Percentiles rank a stretch among this genome's conserved stretches.
Conservation (phyloP, 345 rosid genomes). For the Populus alba region DNA sequence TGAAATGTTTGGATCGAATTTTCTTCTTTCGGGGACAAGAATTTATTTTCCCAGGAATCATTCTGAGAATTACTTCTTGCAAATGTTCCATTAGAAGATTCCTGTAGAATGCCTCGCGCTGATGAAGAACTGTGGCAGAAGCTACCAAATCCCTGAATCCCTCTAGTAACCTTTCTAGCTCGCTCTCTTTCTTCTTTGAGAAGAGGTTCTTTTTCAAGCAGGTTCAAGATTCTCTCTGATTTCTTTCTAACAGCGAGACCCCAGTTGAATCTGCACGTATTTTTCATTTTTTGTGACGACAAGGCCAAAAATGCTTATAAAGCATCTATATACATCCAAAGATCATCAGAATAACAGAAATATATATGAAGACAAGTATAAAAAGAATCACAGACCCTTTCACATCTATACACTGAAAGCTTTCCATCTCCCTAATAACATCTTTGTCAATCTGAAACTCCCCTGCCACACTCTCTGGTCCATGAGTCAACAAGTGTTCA, state of each 20-base stretch:
- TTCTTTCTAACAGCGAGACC: conserved; percentile 76
- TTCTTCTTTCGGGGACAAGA: neutral
- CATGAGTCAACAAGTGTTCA: conserved; percentile 84
- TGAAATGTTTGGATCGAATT: conserved; percentile 8
- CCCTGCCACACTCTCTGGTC: conserved; percentile 80
- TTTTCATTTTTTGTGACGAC: neutral
- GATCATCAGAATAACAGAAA: neutral
- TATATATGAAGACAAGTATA: neutral
- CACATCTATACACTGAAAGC: conserved; percentile 51
- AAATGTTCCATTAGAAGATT: conserved; percentile 28
- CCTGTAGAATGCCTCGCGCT: conserved; percentile 35
- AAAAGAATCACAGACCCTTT: neutral
- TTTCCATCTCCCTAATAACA: conserved; percentile 46
- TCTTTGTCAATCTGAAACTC: conserved; percentile 68
- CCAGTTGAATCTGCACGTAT: conserved; percentile 74
- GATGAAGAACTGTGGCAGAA: conserved; percentile 44
- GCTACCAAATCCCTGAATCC: conserved; percentile 87
- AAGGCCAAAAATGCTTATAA: neutral
- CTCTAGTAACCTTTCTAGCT: conserved; percentile 77
- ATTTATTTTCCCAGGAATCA: conserved; percentile 40
- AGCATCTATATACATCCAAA: neutral
- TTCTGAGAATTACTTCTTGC: conserved; percentile 55
- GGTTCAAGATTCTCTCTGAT: conserved; percentile 58
- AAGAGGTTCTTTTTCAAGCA: conserved; percentile 63
- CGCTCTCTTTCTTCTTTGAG: conserved; percentile 72